Percentiles rank a stretch among this genome's conserved stretches.
Conservation (phyloP, 2,329 filamentous ascomycete genomes). For the Colletotrichum sp. region DNA sequence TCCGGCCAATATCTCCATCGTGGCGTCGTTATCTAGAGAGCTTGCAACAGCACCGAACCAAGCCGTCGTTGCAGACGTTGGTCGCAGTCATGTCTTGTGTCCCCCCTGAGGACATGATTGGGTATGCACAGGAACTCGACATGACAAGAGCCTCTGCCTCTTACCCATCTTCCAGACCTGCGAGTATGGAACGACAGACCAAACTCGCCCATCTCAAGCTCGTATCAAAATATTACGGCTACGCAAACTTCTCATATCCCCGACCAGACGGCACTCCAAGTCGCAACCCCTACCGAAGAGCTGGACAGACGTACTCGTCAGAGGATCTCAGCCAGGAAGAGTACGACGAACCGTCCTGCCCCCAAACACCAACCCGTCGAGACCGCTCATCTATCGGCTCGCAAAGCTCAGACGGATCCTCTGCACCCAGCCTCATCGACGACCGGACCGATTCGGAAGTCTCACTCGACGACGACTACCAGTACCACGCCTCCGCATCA, state of each 20-base stretch:
- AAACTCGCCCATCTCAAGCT: constrained; percentile 42
- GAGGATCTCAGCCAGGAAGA: constrained; percentile 7
- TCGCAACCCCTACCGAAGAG: constrained; percentile 18
- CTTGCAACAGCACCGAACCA: background rate
- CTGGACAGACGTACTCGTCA: constrained; percentile 18
- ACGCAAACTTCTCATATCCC: constrained; percentile 47
- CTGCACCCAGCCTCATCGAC: constrained; percentile 54
- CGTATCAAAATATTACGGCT: constrained; percentile 43
- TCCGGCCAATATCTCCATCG: background rate
- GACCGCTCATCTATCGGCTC: constrained; percentile 46
- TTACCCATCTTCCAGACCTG: constrained; percentile 8
- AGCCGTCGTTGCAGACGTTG: constrained; percentile 13
- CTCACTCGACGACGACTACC: constrained; percentile 56
- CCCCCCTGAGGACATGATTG: constrained; percentile 13
- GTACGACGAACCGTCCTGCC: background rate
- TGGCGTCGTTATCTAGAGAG: background rate
- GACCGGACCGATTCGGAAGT: constrained; percentile 56
- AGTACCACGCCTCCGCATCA: constrained; percentile 48
- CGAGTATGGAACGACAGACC: constrained; percentile 39
- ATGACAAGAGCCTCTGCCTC: background rate
- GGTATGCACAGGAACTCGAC: constrained; percentile 3
- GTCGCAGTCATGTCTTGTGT: constrained; percentile 12
- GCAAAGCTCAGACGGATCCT: constrained; percentile 47
- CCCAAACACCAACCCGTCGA: constrained; percentile 23
- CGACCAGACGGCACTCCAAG: constrained; percentile 28